Evolutionary conservation across 345 rosid species (phyloP), one percentile per base, ranked within the genome.

Genomic region (Eucalyptus marginata): DNA sequence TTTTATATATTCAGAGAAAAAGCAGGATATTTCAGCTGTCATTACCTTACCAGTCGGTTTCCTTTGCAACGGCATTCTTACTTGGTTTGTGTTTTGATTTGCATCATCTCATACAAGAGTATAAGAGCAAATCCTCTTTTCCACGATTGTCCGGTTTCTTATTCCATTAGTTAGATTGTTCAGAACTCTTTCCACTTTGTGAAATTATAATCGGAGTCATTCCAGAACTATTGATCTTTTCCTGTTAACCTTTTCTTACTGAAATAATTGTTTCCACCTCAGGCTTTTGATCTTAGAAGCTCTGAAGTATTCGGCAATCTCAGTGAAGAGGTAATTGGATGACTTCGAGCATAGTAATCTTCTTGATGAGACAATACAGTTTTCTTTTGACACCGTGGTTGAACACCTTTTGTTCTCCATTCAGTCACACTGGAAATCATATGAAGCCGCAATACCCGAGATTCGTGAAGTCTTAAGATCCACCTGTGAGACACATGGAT

Each of bases 231-330:
- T 76, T 76, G 84, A 36, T 76, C 47, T 76, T 76, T 40, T 36
- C 84, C 14, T 0, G 47, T 40, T 40, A 40, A 76, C 84, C 47
- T 36, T 40, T 40, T 76, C 84, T 76, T 76, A 76, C 84, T 76
- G 47, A 25, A 86, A 86, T 59, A 20, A 54, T 44, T 86, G 87
- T 86, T 80, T 89, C 46, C 62, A 86, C 87, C 88, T 86, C 97
- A 97, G 99, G 97, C 96, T 66, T 96, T 95, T 94, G 95, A 96
- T 95, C 98, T 97, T 87, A 93, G 95, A 90, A 93, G 97, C 92
- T 93, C 95, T 24, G 95, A 93, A 87, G 89, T 91, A 81, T 93
- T 87, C 50, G 88, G 91, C 89, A 68, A 90, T 47, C 89, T 50
- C 88, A 91, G 90, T 87, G 36, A 87, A 20, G 92, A 96, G 98